A percentile compares a stretch with the other conserved stretches of the same genome.
Evolutionary conservation across 768 basidiomycete species (phyloP).

Genomic region (Leccinum longicurvipes): DNA sequence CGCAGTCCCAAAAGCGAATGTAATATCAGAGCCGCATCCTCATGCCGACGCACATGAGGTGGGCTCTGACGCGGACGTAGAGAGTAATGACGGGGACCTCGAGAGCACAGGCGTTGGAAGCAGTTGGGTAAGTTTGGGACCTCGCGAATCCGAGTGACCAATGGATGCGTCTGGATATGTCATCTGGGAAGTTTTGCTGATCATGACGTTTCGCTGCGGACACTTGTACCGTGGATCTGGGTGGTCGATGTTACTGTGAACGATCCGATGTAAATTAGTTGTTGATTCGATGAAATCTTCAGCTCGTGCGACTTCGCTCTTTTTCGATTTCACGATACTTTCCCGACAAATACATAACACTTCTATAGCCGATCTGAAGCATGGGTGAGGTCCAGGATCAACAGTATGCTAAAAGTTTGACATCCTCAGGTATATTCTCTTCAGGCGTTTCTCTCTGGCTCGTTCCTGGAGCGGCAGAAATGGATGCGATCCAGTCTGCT

Average conservation of each 20-base stretch:
- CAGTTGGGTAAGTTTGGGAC: conserved; percentile 68
- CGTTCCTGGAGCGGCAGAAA: conserved; percentile 49
- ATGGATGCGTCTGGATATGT: background rate
- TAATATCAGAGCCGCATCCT: conserved; percentile 6
- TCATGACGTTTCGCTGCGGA: background rate
- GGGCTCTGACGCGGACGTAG: conserved; percentile 65
- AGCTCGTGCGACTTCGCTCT: background rate
- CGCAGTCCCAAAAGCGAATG: conserved; percentile 11
- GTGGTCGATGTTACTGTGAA: background rate
- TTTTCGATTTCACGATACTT: background rate
- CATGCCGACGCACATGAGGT: conserved; percentile 36
- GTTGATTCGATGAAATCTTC: background rate
- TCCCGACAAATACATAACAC: background rate
- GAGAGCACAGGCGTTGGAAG: conserved; percentile 49
- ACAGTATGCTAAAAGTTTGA: background rate
- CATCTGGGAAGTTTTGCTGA: background rate
- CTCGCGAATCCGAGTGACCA: conserved; percentile 21
- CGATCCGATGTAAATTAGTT: background rate
- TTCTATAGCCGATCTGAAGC: background rate
- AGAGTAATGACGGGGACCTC: conserved; percentile 57
- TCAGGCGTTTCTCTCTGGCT: conserved; percentile 69
- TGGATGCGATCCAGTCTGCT: conserved; percentile 40
- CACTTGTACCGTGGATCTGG: background rate
- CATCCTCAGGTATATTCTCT: background rate
- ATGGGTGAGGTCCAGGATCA: conserved; percentile 23